A percentile compares a stretch with the other conserved stretches of the same genome.
Evolutionary conservation across 768 basidiomycete species (phyloP).

Genomic region (Pulveroboletus sp.): DNA sequence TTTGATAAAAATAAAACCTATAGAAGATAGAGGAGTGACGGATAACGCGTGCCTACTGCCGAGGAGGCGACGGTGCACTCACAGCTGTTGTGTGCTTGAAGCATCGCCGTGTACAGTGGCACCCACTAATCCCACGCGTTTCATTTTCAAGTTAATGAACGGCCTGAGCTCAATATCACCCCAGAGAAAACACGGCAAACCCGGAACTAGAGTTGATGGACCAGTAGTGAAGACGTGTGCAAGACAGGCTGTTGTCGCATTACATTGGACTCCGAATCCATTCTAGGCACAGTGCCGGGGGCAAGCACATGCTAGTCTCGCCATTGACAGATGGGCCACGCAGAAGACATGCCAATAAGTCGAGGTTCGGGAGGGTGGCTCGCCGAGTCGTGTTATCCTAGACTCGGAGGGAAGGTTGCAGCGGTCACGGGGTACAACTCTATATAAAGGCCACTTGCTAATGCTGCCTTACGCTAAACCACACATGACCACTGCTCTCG

Average conservation of each 20-base stretch:
- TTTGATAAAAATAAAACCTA: not conserved
- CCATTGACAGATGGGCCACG: not conserved
- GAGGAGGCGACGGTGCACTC: not conserved
- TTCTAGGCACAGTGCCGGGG: not conserved
- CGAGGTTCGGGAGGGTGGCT: not conserved
- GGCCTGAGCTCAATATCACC: not conserved
- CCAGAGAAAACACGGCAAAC: not conserved
- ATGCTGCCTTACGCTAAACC: too few relatives aligned
- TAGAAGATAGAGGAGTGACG: not conserved
- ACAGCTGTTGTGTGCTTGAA: not conserved
- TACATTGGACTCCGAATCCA: not conserved
- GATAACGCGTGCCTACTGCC: not conserved
- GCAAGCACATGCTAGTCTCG: not conserved
- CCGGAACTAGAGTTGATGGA: not conserved
- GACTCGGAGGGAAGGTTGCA: slow-evolving; percentile 2
- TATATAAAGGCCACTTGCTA: too few relatives aligned
- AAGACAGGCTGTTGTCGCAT: too few relatives aligned
- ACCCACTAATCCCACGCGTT: not conserved
- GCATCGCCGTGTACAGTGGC: not conserved
- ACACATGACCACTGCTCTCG: too few relatives aligned
- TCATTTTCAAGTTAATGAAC: not conserved
- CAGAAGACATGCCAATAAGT: not conserved
- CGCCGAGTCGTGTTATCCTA: too few relatives aligned
- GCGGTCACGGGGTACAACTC: too few relatives aligned
- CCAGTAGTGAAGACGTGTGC: not conserved